phyloP scores from a whole-genome alignment of 768 basidiomycete species.

The Cubamyces sp. region DNA sequence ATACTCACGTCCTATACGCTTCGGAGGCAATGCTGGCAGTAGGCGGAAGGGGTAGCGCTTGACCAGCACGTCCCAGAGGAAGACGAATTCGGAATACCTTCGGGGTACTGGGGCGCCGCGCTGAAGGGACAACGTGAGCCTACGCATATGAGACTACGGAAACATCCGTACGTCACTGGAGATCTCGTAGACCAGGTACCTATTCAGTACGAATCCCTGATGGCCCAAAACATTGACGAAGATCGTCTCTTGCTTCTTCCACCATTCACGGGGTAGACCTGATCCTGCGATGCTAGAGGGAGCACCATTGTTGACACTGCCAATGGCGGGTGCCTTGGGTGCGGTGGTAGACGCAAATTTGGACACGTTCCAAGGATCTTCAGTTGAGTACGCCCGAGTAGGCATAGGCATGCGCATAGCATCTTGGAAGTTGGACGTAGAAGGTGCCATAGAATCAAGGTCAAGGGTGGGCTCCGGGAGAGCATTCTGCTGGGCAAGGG shows the following conservation, averaged over 20 bases:
- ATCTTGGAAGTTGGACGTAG: constrained; percentile 51
- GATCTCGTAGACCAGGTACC: constrained; percentile 86
- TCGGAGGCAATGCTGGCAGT: constrained; percentile 86
- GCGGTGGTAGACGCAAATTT: constrained; percentile 27
- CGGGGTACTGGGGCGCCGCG: constrained; percentile 72
- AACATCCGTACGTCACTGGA: constrained; percentile 64
- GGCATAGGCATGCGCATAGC: constrained; percentile 41
- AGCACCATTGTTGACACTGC: constrained; percentile 45
- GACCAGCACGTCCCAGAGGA: constrained; percentile 83
- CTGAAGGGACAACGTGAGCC: constrained; percentile 36
- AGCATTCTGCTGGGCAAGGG: constrained; percentile 74
- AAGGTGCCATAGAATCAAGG: constrained; percentile 58
- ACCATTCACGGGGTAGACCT: constrained; percentile 82
- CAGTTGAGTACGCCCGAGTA: constrained; percentile 57
- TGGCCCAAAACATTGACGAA: constrained; percentile 78
- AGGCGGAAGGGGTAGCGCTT: constrained; percentile 94
- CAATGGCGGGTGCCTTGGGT: constrained; percentile 20
- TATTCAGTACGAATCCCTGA: constrained; percentile 89
- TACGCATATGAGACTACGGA: constrained; percentile 13
- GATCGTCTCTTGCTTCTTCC: constrained; percentile 79
- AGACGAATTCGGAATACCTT: constrained; percentile 93
- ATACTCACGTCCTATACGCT: constrained; percentile 83
- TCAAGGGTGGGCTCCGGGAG: constrained; percentile 77
- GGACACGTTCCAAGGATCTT: constrained; percentile 58
- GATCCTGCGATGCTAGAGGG: constrained; percentile 68